Evolutionary conservation across 257 asterid genomes (phyloP).

Genomic region (Knoxia roxburghii): DNA sequence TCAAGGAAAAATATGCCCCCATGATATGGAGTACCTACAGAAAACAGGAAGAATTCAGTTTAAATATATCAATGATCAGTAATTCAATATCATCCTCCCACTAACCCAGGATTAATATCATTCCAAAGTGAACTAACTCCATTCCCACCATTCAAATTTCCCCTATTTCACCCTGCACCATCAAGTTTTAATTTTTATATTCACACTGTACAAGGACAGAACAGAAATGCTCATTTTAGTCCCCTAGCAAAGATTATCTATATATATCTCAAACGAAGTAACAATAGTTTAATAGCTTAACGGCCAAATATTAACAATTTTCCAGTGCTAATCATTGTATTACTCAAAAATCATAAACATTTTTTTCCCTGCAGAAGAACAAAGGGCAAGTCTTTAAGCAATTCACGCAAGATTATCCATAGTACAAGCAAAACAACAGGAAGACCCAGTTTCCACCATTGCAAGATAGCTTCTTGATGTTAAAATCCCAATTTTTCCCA

Average conservation of each 20-base stretch:
- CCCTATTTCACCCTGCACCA: no score
- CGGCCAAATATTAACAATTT: neutral
- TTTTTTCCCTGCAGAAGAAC: no score
- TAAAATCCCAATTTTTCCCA: neutral
- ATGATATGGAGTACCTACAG: slow-evolving; percentile 88
- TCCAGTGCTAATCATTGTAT: neutral
- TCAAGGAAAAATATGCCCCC: slow-evolving; percentile 88
- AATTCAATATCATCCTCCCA: neutral
- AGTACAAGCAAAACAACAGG: neutral
- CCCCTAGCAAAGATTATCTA: neutral
- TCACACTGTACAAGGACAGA: neutral
- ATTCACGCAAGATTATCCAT: no score
- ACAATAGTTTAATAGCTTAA: neutral
- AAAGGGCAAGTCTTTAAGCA: no score
- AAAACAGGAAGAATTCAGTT: slow-evolving; percentile 14
- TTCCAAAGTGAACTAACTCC: neutral
- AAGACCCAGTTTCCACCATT: no score
- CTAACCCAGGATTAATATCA: neutral
- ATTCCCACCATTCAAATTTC: neutral
- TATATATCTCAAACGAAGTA: neutral
- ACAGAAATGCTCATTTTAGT: neutral
- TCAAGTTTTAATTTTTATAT: neutral
- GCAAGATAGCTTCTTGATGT: neutral
- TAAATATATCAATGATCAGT: neutral
- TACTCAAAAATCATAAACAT: neutral